These are phyloP conservation scores for Pythium plurisporium DNA, from an alignment of 352 stramenopile genomes.

Conservation along the genomic window DNA sequence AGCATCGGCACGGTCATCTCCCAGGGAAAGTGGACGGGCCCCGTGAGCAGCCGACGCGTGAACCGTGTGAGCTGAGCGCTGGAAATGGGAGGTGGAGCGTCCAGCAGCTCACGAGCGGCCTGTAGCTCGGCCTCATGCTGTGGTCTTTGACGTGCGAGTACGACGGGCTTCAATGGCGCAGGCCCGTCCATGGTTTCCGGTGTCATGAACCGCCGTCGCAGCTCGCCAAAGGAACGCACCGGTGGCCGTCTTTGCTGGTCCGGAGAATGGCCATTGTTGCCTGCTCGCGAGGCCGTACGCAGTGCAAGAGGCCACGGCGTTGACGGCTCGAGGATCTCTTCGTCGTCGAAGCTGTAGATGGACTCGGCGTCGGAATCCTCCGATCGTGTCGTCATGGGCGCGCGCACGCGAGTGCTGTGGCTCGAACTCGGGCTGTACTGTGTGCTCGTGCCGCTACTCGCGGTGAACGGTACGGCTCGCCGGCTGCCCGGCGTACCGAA, in stretches of 20 bases:
- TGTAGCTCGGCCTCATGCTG: conserved; percentile 9
- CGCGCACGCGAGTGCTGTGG: conserved; percentile 15
- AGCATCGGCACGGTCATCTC: conserved; percentile 54
- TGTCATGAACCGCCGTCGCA: conserved; percentile 23
- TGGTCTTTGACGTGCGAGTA: conserved; percentile 16
- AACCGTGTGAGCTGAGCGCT: conserved; percentile 29
- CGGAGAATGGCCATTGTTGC: neutral
- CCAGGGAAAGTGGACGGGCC: conserved; percentile 59
- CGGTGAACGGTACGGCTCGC: conserved; percentile 14
- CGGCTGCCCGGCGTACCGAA: conserved; percentile 3
- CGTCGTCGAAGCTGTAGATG: conserved; percentile 56
- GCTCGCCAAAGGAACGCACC: conserved; percentile 22
- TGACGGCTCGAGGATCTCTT: conserved; percentile 48
- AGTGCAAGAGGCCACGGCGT: conserved; percentile 35
- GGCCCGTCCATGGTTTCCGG: no score
- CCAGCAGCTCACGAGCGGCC: conserved; percentile 14
- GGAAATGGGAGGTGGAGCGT: neutral
- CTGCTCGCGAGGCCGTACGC: neutral
- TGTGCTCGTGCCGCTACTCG: neutral
- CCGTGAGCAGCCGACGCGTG: conserved; percentile 38
- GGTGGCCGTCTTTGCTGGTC: neutral
- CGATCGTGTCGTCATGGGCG: conserved; percentile 32
- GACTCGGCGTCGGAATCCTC: conserved; percentile 51
- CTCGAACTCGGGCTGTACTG: neutral
- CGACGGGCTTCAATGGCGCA: conserved; percentile 23